Base-by-base conservation (phyloP, 768 basidiomycete species). In the Boletellus sp. region DNA sequence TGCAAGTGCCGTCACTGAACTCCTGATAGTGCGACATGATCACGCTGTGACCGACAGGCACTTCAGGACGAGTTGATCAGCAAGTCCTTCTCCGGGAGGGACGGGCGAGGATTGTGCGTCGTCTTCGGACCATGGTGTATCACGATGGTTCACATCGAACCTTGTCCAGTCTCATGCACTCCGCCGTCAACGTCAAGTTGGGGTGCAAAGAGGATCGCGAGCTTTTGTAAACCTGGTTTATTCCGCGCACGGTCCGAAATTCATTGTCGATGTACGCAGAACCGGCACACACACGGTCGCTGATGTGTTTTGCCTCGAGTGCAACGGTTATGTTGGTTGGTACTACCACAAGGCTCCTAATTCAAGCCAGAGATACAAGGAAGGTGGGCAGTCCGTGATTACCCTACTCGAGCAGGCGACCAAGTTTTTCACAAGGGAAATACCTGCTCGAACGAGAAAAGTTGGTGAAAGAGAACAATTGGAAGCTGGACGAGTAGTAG, bases 41-140 rank as follows among this genome's bases (percentile, higher is more conserved):
- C 34, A 41, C 24, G 28, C 10, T 28, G 10, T 13, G 36, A 20
- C 45, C 41, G 31, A 53, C 51, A 90, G 88, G 79, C 84, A 19
- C 73, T 92, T 15, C 88, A 91, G 65, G 90, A 92, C 55, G 89
- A 91, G 57, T 68, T 90, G 19, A 88, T 92, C 52, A 89, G 86
- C 72, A 92, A 91, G 62, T 72, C 87, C 0, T 92, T 92, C 70
- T 85, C 87, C 23, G 89, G 89, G 6, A 72, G 90, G 59, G 90
- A 92, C 41, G 89, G 89, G 3, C 74, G 86, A 51, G 89, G 88
- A 60, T 90, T 81, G 89, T 83, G 57, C 66, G 87, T 80, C 32
- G 34, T 53, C 36, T 12, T 12, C 37, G 12, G 12, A 31, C 22
- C 32, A 45, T 28, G 8, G 19, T 40, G 41, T 50, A 17, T 10